phyloP scores from a whole-genome alignment of 139 green algal species.

The Gonium pectorale region DNA sequence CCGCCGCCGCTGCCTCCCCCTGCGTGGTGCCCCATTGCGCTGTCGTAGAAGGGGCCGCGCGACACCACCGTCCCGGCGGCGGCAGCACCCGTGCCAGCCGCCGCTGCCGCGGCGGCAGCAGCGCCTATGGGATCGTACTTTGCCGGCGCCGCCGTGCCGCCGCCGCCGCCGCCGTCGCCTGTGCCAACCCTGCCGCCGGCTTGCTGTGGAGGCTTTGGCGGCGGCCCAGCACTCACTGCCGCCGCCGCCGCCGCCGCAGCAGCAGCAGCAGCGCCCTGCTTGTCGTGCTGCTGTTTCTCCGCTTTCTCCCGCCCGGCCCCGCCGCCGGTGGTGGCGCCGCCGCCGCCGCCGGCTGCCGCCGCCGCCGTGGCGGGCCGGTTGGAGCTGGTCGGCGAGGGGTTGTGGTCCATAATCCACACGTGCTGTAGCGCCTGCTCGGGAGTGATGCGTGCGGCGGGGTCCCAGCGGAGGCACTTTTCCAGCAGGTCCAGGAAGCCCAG shows the following conservation, averaged over 20 bases:
- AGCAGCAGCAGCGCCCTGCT: too few relatives aligned
- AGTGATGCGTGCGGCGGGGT: conserved; percentile 74
- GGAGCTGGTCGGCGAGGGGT: conserved; percentile 36
- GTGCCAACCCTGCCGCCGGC: too few relatives aligned
- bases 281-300: neutral
- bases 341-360: neutral
- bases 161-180: neutral
- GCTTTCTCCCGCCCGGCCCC: neutral
- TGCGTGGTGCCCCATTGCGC: conserved; percentile 32
- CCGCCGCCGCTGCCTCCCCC: neutral
- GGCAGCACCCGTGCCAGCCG: neutral
- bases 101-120: neutral
- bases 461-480: conserved; percentile 78
- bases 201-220: too few relatives aligned
- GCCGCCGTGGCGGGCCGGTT: neutral
- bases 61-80: neutral
- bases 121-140: too few relatives aligned
- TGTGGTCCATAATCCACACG: conserved; percentile 73
- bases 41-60: conserved; percentile 4
- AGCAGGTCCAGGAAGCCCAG: conserved; percentile 75
- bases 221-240: too few relatives aligned
- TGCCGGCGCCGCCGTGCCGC: neutral
- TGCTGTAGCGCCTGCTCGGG: conserved; percentile 84
- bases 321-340: neutral
- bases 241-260: neutral